These are phyloP conservation scores for Taphrina flavorubra DNA, from an alignment of 1,139 yeast genomes.

Conservation along the genomic window DNA sequence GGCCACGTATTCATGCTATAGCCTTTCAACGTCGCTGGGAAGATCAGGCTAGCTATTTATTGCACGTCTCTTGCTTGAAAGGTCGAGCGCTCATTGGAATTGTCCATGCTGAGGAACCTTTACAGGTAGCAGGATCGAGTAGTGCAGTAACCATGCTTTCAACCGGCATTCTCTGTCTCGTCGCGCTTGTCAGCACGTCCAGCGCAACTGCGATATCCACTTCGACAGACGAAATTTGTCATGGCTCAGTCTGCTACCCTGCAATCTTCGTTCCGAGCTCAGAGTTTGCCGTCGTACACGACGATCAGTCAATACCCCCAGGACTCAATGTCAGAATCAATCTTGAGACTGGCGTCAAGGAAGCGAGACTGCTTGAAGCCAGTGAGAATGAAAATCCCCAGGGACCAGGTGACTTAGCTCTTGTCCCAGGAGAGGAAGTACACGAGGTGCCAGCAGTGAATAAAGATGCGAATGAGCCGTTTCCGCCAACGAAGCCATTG, in stretches of 20 bases:
- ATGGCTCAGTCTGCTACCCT: constrained; percentile 61
- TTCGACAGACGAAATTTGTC: constrained; percentile 14
- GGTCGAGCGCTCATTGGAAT: too few species aligned
- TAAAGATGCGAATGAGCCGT: constrained; percentile 13
- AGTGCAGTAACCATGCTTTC: not conserved
- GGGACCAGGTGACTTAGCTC: constrained; percentile 12
- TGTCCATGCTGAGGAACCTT: too few species aligned
- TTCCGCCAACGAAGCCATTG: constrained; percentile 27
- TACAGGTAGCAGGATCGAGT: not conserved
- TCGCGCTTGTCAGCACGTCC: not conserved
- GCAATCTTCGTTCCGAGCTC: constrained; percentile 63
- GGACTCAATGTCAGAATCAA: constrained; percentile 71
- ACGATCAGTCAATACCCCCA: constrained; percentile 48
- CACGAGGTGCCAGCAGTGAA: not conserved
- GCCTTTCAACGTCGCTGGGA: too few species aligned
- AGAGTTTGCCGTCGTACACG: constrained; percentile 68
- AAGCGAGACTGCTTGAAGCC: constrained; percentile 62
- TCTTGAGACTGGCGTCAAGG: constrained; percentile 68
- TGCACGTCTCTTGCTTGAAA: too few species aligned
- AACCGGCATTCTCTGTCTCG: not conserved
- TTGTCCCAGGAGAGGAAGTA: constrained; percentile 41
- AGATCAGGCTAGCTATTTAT: too few species aligned
- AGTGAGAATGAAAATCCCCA: not conserved
- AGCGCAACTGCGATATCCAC: not conserved
- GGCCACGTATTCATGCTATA: too few species aligned